A percentile compares a stretch with the other conserved stretches of the same genome.
Conservation (phyloP, 116 monocot genomes). For the Papilionanthe hybrid region DNA sequence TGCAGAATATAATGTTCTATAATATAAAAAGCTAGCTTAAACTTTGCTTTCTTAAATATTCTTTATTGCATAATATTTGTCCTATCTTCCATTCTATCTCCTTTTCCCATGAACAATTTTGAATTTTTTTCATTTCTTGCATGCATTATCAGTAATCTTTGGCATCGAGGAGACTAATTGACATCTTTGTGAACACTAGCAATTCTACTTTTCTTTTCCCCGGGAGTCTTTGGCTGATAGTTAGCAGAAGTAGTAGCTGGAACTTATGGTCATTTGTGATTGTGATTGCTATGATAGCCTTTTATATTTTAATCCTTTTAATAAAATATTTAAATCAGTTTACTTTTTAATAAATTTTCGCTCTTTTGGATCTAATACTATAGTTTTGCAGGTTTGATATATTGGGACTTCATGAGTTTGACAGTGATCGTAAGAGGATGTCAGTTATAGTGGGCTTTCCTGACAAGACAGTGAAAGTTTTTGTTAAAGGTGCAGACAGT, state of each 20-base stretch:
- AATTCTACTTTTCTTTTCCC: background rate
- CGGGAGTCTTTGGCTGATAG: background rate
- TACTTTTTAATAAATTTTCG: background rate
- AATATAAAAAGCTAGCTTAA: background rate
- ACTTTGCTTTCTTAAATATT: no score
- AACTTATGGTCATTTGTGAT: background rate
- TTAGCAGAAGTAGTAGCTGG: background rate
- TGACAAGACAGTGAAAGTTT: constrained; percentile 64
- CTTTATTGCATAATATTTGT: no score
- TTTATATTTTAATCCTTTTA: background rate
- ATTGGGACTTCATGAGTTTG: constrained; percentile 92
- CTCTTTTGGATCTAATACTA: background rate
- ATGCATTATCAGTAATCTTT: no score
- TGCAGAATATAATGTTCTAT: background rate
- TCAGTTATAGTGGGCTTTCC: constrained; percentile 86
- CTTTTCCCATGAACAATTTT: no score
- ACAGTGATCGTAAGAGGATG: constrained; percentile 97
- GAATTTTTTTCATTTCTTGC: no score
- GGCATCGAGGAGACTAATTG: no score
- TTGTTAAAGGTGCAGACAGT: constrained; percentile 91
- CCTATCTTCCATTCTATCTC: no score
- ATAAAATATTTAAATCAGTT: background rate
- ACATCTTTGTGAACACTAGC: background rate
- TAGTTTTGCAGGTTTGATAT: constrained; percentile 58
- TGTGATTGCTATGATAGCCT: background rate